A percentile compares a stretch with the other conserved stretches of the same genome.
Evolutionary conservation across 2,329 filamentous ascomycete genomes (phyloP).

Genomic region (Xylariaceae sp.): DNA sequence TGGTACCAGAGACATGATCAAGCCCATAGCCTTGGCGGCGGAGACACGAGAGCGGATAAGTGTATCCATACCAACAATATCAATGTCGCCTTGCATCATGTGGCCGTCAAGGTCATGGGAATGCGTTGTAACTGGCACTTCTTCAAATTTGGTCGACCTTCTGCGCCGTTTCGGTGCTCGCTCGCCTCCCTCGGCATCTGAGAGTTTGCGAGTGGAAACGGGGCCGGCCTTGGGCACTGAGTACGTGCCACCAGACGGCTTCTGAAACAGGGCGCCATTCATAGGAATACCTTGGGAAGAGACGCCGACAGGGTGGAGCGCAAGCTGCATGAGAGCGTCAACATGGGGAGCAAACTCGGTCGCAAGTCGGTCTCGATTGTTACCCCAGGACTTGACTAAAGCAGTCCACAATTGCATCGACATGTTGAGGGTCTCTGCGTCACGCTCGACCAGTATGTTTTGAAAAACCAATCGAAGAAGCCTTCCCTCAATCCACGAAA

Average conservation of each 20-base stretch:
- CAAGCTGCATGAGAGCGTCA: conserved; percentile 74
- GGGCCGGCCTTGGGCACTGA: conserved; percentile 45
- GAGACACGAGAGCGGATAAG: conserved; percentile 86
- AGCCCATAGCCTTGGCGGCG: conserved; percentile 78
- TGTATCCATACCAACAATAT: conserved; percentile 83
- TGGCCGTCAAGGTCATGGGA: conserved; percentile 95
- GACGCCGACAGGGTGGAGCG: conserved; percentile 87
- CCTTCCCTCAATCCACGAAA: conserved; percentile 88
- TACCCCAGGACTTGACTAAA: conserved; percentile 63
- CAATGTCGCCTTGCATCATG: conserved; percentile 95
- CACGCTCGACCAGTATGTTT: conserved; percentile 89
- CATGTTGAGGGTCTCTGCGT: conserved; percentile 72
- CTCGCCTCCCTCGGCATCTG: conserved; percentile 51
- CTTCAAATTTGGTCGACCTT: conserved; percentile 78
- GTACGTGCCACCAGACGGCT: conserved; percentile 85
- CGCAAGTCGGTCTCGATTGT: conserved; percentile 59
- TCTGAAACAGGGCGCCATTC: conserved; percentile 83
- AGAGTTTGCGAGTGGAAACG: conserved; percentile 43
- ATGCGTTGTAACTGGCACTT: conserved; percentile 55
- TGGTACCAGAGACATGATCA: conserved; percentile 76
- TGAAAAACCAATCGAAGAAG: conserved; percentile 88
- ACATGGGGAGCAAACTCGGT: conserved; percentile 71
- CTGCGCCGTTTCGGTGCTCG: conserved; percentile 70
- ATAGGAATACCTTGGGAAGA: conserved; percentile 87
- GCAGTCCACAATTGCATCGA: conserved; percentile 86